Conservation (phyloP, 2,329 filamentous ascomycete species). For the Aspergillus latus region DNA sequence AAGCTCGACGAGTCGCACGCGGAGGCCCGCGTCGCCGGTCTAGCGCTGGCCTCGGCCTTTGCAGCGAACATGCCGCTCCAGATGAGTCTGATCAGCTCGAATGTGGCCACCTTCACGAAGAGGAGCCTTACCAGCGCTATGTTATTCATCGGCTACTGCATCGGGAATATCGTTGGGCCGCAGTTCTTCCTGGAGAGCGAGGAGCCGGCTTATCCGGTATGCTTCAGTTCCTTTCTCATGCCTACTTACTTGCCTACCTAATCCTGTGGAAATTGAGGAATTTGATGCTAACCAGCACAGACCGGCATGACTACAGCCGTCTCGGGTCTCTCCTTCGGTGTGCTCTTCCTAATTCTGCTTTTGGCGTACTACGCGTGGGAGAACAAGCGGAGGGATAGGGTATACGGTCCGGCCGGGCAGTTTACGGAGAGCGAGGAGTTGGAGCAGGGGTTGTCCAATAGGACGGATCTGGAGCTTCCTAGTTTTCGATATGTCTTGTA, state of each 20-base stretch:
- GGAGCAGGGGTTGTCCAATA: slow-evolving; percentile 34
- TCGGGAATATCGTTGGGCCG: slow-evolving; percentile 37
- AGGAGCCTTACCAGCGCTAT: slow-evolving; percentile 42
- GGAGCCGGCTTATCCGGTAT: slow-evolving; percentile 33
- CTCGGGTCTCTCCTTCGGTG: slow-evolving; percentile 30
- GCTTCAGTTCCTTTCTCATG: slow-evolving; percentile 4
- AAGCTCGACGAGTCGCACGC: slow-evolving; percentile 26
- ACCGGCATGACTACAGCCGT: slow-evolving; percentile 36
- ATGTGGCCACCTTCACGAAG: slow-evolving; percentile 40
- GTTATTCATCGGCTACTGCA: slow-evolving; percentile 48
- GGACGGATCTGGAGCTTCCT: slow-evolving; percentile 37
- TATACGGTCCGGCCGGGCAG: slow-evolving; percentile 27
- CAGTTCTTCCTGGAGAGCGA: slow-evolving; percentile 35
- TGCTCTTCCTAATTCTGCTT: slow-evolving; percentile 32
- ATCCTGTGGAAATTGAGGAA: neutral
- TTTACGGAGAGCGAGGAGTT: slow-evolving; percentile 29
- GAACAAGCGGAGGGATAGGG: slow-evolving; percentile 31
- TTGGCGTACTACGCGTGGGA: slow-evolving; percentile 32
- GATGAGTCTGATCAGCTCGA: slow-evolving; percentile 36
- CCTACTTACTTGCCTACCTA: neutral
- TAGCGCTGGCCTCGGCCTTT: slow-evolving; percentile 34
- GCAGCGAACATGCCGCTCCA: slow-evolving; percentile 37
- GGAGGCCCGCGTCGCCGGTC: slow-evolving; percentile 30
- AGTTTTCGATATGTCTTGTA: slow-evolving; percentile 33
- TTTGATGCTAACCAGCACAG: slow-evolving; percentile 15